A percentile compares a stretch with the other conserved stretches of the same genome.
phyloP scores from a whole-genome alignment of 2,329 filamentous ascomycete species.

The Cladosporium sp. region DNA sequence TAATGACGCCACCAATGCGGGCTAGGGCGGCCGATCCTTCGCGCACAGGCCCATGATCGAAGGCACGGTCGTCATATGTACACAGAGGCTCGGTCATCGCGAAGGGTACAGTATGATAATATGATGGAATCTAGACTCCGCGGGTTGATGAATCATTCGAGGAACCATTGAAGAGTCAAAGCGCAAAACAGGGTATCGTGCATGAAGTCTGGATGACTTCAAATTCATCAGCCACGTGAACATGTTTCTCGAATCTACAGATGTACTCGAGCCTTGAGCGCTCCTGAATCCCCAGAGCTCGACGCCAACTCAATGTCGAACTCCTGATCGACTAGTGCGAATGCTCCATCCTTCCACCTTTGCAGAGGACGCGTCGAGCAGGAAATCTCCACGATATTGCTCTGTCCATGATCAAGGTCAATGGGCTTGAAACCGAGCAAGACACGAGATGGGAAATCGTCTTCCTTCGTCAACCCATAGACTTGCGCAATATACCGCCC shows the following conservation, averaged over 20 bases:
- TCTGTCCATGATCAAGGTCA: conserved; percentile 3
- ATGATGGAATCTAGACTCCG: background rate
- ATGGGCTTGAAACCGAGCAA: conserved; percentile 14
- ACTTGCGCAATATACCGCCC: conserved; percentile 15
- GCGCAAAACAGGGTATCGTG: background rate
- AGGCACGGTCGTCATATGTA: background rate
- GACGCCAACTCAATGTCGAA: conserved; percentile 6
- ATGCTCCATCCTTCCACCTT: conserved; percentile 11
- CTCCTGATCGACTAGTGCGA: background rate
- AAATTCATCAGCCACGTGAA: background rate
- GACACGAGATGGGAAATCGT: conserved; percentile 12
- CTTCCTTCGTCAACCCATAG: background rate
- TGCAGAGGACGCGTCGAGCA: conserved; percentile 9
- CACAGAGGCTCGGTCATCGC: background rate
- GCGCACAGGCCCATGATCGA: background rate
- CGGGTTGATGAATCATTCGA: background rate
- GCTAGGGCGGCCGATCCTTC: conserved; percentile 3
- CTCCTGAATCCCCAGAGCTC: conserved; percentile 3
- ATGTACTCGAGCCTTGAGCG: background rate
- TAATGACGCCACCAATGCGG: conserved; percentile 10
- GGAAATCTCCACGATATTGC: background rate
- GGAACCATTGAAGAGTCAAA: background rate
- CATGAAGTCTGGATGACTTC: background rate
- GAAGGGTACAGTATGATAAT: background rate
- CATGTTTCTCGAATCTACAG: background rate